A percentile compares a stretch with the other conserved stretches of the same genome.
phyloP scores from a whole-genome alignment of 169 alveolate species.

The Plasmodium coatneyi region DNA sequence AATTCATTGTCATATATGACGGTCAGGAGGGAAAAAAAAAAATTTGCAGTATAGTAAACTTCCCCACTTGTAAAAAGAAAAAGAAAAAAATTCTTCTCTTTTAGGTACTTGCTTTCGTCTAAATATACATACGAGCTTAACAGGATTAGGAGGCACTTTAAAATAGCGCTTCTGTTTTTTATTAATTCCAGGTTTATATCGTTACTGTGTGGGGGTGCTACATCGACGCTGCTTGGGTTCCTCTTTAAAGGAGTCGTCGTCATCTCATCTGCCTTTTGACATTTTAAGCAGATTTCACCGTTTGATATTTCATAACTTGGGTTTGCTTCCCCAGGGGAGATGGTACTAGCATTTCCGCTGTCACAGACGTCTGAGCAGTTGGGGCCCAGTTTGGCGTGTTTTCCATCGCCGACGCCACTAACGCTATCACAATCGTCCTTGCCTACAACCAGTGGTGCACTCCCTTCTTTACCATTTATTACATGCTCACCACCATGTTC shows the following conservation, averaged over 20 bases:
- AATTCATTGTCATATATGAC: constrained; percentile 69
- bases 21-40: constrained; percentile 38
- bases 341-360: background rate
- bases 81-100: constrained; percentile 55
- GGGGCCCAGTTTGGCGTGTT: background rate
- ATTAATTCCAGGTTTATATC: constrained; percentile 31
- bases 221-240: background rate
- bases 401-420: background rate
- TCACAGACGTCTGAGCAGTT: background rate
- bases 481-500: background rate
- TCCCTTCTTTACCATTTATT: background rate
- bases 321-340: background rate
- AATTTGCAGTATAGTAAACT: constrained; percentile 33
- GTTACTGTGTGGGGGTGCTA: background rate
- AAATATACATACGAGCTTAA: constrained; percentile 66
- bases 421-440: background rate
- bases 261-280: background rate
- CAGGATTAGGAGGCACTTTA: constrained; percentile 62
- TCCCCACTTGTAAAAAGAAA: constrained; percentile 74
- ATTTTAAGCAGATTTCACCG: background rate
- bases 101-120: constrained; percentile 38
- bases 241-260: too few species aligned
- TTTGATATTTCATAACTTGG: background rate
- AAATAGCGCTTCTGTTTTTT: constrained; percentile 39
- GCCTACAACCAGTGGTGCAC: background rate